These are phyloP conservation scores for Schizophyllum amplum DNA, from an alignment of 1,284 basidiomycete species.

Conservation along the genomic window DNA sequence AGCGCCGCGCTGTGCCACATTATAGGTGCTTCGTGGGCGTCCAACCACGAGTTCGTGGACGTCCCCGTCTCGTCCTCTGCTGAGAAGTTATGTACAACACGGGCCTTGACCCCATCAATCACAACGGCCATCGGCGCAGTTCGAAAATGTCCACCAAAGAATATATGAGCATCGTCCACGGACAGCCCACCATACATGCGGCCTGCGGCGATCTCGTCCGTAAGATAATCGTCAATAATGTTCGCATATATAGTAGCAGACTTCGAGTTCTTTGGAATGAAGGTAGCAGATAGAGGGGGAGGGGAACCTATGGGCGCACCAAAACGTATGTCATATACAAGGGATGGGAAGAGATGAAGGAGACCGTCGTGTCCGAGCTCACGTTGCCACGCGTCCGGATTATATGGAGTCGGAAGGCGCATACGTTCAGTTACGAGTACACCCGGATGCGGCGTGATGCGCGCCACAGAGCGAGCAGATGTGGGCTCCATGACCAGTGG, in stretches of 20 bases:
- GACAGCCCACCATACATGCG: slow-evolving; percentile 4
- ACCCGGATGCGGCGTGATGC: slow-evolving; percentile 6
- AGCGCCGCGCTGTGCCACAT: slow-evolving; percentile 3
- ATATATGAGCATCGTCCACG: neutral
- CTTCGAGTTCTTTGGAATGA: slow-evolving; percentile 7
- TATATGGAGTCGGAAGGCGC: slow-evolving; percentile 8
- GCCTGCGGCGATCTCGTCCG: slow-evolving; percentile 1
- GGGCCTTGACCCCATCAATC: slow-evolving; percentile 2
- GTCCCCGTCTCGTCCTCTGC: neutral
- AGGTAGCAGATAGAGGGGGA: slow-evolving; percentile 5
- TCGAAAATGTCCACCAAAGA: slow-evolving; percentile 5
- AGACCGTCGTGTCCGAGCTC: slow-evolving; percentile 6
- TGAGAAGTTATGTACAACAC: slow-evolving; percentile 4
- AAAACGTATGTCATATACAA: slow-evolving; percentile 5
- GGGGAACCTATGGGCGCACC: slow-evolving; percentile 10
- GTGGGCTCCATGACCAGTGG: slow-evolving; percentile 2
- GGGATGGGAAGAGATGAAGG: slow-evolving; percentile 7
- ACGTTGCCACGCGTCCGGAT: slow-evolving; percentile 4
- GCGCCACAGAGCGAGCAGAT: slow-evolving; percentile 9
- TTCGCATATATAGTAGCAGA: slow-evolving; percentile 1
- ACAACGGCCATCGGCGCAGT: slow-evolving; percentile 2
- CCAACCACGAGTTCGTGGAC: slow-evolving; percentile 8
- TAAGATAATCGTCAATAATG: slow-evolving; percentile 2
- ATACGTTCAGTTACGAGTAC: slow-evolving; percentile 10
- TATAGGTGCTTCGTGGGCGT: slow-evolving; percentile 4